phyloP scores from a whole-genome alignment of 2,329 filamentous ascomycete genomes.

The Penicillium freii region DNA sequence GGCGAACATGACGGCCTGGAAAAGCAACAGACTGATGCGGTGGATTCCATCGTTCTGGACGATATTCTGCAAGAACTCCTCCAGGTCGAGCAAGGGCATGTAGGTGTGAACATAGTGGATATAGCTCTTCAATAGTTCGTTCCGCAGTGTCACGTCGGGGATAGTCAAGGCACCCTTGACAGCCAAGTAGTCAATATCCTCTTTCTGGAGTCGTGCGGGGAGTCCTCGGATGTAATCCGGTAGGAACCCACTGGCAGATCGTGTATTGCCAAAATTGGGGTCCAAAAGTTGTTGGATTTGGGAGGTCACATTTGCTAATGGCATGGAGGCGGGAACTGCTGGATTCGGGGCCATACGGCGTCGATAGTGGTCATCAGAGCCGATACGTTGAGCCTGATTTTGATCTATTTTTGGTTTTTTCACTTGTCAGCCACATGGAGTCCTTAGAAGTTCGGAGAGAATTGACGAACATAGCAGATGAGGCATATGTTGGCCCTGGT shows the following conservation, averaged over 20 bases:
- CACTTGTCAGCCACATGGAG: background rate
- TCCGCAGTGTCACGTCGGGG: slow-evolving; percentile 67
- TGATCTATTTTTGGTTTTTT: slow-evolving; percentile 25
- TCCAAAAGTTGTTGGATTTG: slow-evolving; percentile 39
- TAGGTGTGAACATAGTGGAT: slow-evolving; percentile 90
- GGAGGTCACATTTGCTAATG: slow-evolving; percentile 37
- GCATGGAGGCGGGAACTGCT: slow-evolving; percentile 38
- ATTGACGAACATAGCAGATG: slow-evolving; percentile 60
- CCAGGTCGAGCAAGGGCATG: slow-evolving; percentile 78
- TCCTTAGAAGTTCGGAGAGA: background rate
- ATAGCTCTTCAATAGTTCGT: slow-evolving; percentile 77
- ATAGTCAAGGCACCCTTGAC: slow-evolving; percentile 81
- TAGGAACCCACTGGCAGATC: slow-evolving; percentile 47
- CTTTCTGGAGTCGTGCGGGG: slow-evolving; percentile 70
- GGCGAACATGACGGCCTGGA: slow-evolving; percentile 93
- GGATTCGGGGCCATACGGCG: slow-evolving; percentile 47
- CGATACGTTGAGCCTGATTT: slow-evolving; percentile 46
- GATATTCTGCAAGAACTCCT: slow-evolving; percentile 58
- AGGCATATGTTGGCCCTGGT: slow-evolving; percentile 58
- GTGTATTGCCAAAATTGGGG: slow-evolving; percentile 51
- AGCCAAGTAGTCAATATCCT: slow-evolving; percentile 79
- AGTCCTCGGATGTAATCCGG: slow-evolving; percentile 76
- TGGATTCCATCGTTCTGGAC: slow-evolving; percentile 66
- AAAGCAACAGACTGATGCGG: slow-evolving; percentile 78
- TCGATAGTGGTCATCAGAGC: slow-evolving; percentile 46